Evolutionary conservation across 1,284 basidiomycete species (phyloP).

Genomic region (Rhodotorula mucilaginosa): DNA sequence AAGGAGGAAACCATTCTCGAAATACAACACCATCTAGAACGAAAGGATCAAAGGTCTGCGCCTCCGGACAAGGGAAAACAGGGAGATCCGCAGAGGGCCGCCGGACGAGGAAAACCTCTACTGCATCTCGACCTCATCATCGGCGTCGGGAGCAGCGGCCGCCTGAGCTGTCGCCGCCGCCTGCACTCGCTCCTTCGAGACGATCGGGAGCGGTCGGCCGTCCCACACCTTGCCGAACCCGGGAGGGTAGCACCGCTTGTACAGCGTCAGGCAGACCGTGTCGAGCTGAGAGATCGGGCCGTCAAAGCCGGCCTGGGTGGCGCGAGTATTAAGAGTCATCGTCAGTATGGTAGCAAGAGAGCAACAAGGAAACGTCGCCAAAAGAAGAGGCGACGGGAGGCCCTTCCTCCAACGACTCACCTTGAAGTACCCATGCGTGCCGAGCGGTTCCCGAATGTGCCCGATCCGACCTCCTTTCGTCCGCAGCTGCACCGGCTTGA

Average conservation of each 20-base stretch:
- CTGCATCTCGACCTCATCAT: conserved; percentile 14
- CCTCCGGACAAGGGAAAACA: not conserved
- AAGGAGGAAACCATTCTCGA: not conserved
- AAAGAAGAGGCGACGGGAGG: not conserved
- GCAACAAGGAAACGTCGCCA: not conserved
- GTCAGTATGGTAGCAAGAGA: no score
- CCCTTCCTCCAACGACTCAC: conserved; percentile 45
- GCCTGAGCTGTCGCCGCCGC: not conserved
- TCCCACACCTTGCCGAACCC: conserved; percentile 46
- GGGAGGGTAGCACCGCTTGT: conserved; percentile 50
- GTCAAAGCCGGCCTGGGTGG: conserved; percentile 65
- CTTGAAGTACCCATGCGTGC: conserved; percentile 98
- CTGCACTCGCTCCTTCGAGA: conserved; percentile 21
- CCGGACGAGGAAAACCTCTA: not conserved
- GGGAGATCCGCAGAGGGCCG: not conserved
- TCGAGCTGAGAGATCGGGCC: conserved; percentile 90
- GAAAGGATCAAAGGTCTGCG: not conserved
- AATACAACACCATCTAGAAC: not conserved
- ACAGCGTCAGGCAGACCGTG: conserved; percentile 47
- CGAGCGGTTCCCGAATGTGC: conserved; percentile 85
- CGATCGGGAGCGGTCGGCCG: conserved; percentile 24
- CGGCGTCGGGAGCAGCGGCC: not conserved
- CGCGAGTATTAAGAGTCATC: not conserved
- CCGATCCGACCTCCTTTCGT: conserved; percentile 92
- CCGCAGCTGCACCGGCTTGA: conserved; percentile 85